Evolutionary conservation across 352 stramenopile species (phyloP).

Genomic region (Globisporangium rhizosaccharum): DNA sequence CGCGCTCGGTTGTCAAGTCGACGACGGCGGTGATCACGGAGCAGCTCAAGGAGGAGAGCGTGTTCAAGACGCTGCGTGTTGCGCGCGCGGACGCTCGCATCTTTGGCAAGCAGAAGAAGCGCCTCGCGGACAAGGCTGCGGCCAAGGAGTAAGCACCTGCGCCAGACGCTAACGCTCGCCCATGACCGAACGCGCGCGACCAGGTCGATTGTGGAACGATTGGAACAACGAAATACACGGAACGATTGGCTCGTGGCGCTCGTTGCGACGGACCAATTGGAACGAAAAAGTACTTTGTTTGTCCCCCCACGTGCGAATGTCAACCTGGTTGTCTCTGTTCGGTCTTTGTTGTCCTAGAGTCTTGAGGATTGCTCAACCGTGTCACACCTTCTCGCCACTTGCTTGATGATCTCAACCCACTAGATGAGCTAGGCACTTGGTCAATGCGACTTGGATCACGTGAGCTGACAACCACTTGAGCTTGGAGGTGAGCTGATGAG

Average conservation of each 20-base stretch:
- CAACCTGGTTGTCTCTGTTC: neutral
- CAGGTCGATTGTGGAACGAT: conserved; percentile 54
- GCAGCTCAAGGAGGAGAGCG: conserved; percentile 82
- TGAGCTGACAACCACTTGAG: no score
- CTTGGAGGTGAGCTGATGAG: no score
- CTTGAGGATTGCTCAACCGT: no score
- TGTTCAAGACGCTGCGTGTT: conserved; percentile 80
- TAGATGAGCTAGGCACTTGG: no score
- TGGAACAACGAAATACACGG: conserved; percentile 31
- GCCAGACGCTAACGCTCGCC: neutral
- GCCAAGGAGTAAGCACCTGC: conserved; percentile 68
- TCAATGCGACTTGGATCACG: no score
- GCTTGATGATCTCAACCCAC: no score
- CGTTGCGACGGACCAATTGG: conserved; percentile 2
- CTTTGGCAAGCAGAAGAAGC: conserved; percentile 87
- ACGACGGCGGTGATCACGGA: conserved; percentile 77
- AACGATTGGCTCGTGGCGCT: neutral
- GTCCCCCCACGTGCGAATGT: no score
- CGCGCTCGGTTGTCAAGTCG: conserved; percentile 70
- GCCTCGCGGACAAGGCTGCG: conserved; percentile 82
- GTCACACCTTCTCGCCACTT: no score
- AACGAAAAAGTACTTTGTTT: conserved; percentile 6
- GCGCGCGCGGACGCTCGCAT: conserved; percentile 84
- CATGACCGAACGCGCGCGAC: conserved; percentile 7
- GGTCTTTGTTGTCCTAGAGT: neutral